These are phyloP conservation scores for Zygosaccharomyces pseudorouxii DNA, from an alignment of 805 yeast genomes.

Conservation along the genomic window DNA sequence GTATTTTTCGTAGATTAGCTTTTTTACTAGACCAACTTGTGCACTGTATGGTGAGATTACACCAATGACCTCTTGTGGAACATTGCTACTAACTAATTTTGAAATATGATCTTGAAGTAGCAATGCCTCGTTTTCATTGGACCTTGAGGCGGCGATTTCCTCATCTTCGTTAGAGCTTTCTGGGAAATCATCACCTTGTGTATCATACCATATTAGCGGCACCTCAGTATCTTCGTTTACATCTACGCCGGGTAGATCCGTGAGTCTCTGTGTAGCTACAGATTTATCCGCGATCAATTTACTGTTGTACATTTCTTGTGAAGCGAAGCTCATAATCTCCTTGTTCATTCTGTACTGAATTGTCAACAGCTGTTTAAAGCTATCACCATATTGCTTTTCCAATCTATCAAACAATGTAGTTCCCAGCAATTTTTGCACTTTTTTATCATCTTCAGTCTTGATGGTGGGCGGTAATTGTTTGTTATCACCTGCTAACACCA, in stretches of 20 bases:
- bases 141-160: slow-evolving; percentile 50
- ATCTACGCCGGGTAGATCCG: slow-evolving; percentile 50
- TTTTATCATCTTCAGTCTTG: slow-evolving; percentile 46
- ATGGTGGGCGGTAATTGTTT: slow-evolving; percentile 89
- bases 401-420: slow-evolving; percentile 79
- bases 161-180: slow-evolving; percentile 46
- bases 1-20: slow-evolving; percentile 37
- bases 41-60: slow-evolving; percentile 88
- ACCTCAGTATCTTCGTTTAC: slow-evolving; percentile 51
- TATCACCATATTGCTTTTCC: slow-evolving; percentile 44
- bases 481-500: slow-evolving; percentile 90
- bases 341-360: slow-evolving; percentile 86
- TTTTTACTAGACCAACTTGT: slow-evolving; percentile 64
- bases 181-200: slow-evolving; percentile 81
- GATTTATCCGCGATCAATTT: slow-evolving; percentile 56
- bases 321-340: slow-evolving; percentile 73
- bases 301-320: slow-evolving; percentile 57
- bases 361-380: slow-evolving; percentile 55
- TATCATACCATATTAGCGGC: slow-evolving; percentile 79
- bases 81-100: slow-evolving; percentile 48
- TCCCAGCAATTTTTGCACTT: slow-evolving; percentile 46
- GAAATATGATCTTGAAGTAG: slow-evolving; percentile 56
- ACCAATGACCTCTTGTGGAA: slow-evolving; percentile 60
- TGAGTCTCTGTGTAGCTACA: slow-evolving; percentile 49
- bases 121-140: slow-evolving; percentile 70